Evolutionary conservation across 768 basidiomycete species (phyloP).

Genomic region (Boletus reticulatus): DNA sequence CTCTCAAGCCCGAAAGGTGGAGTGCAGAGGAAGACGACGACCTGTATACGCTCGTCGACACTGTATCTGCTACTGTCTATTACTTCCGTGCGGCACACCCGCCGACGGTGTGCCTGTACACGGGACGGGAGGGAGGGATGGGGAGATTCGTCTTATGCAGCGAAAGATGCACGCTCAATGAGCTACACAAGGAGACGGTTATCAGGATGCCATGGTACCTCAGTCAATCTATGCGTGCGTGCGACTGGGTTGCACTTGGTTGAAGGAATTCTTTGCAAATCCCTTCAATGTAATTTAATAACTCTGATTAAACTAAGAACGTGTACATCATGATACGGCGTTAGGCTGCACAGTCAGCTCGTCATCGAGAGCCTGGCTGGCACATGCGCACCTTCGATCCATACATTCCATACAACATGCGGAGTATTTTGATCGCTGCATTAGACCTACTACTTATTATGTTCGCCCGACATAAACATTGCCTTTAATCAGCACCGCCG

Average conservation of each 20-base stretch:
- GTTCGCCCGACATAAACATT: too few species aligned
- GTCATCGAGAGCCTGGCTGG: too few species aligned
- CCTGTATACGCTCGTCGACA: conserved; percentile 26
- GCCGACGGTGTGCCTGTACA: conserved; percentile 25
- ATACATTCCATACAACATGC: too few species aligned
- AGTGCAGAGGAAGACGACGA: neutral
- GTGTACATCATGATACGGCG: too few species aligned
- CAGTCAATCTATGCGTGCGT: conserved; percentile 16
- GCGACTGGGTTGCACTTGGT: conserved; percentile 24
- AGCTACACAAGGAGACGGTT: conserved; percentile 26
- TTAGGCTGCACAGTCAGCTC: too few species aligned
- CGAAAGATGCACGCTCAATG: conserved; percentile 17
- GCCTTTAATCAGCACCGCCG: too few species aligned
- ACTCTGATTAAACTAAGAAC: too few species aligned
- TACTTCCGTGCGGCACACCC: conserved; percentile 22
- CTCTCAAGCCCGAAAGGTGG: neutral
- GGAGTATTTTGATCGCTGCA: too few species aligned
- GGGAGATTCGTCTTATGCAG: conserved; percentile 23
- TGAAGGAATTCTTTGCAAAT: neutral
- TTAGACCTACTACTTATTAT: too few species aligned
- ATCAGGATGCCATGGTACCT: conserved; percentile 23
- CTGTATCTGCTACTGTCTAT: conserved; percentile 19
- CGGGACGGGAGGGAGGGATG: conserved; percentile 19
- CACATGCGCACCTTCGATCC: too few species aligned
- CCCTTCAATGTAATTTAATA: too few species aligned